Base-by-base conservation (phyloP, 768 basidiomycete species). In the Amanita brunnescens region DNA sequence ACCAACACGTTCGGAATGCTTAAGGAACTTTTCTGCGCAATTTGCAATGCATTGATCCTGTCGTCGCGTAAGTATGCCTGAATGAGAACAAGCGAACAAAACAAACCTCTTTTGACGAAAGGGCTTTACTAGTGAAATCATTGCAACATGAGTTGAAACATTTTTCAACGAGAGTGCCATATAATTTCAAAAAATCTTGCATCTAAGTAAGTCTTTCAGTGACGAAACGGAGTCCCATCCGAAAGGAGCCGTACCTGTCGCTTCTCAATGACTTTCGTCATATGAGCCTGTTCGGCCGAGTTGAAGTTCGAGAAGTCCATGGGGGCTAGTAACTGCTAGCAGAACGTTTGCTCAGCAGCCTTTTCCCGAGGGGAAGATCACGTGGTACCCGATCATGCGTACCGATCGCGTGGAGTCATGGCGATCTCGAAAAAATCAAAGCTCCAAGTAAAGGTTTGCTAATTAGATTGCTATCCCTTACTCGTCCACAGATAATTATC, bases 1-100 rank as follows among this genome's bases (percentile, higher is more conserved):
- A 5, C 91, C 91, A 13, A 95, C 87, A 46, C 93, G 77, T 64
- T 97, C 93, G 9, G 92, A 92, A 64, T 96, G 91, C 65, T 96
- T 96, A 62, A 98, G 71, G 74, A 96, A 97, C 69, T 98, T 99
- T 75, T 97, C 95, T 18, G 92, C 79, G 72, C 95, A 99, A 71
- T 94, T 91, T 67, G 81, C 75, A 42, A 95, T 81, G 64, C 95
- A 99, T 57, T 81, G 78, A 61, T 88, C 87, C 93, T 98, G 61
- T 18, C 50, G 52, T 46, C 40, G 20, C 20, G 32, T 34, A 49
- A 47, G 42, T 47, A 46, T 13, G 14, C 48, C 49, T 3, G 39
- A 29, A 29, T 37, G 46, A 10, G 29, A 29, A 39, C 39, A 48
- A 33, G 23, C 14, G n/a, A n/a, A 30, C 12, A 48, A 24, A 52